Evolutionary conservation across 1,284 basidiomycete genomes (phyloP).

Genomic region (Cutaneotrichosporon daszewskae): DNA sequence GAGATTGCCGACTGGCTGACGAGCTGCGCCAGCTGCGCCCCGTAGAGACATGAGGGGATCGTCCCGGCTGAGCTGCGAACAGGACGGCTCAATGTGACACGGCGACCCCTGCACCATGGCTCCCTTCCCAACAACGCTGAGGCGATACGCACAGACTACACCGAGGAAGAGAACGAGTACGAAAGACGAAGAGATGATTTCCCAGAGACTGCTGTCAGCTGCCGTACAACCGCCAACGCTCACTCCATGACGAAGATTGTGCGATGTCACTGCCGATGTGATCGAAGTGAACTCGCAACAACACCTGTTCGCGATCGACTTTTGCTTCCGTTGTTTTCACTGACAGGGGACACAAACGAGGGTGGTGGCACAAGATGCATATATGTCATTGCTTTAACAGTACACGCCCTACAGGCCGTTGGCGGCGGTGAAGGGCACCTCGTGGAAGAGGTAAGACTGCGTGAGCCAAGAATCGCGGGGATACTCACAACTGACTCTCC

Average conservation of each 20-base stretch:
- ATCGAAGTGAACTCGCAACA: background rate
- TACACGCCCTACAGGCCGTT: constrained; percentile 21
- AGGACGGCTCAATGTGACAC: too few species aligned
- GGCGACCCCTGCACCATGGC: too few species aligned
- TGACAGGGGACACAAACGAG: too few species aligned
- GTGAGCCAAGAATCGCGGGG: background rate
- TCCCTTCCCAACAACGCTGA: too few species aligned
- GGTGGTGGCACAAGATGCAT: constrained; percentile 9
- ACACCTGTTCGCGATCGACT: background rate
- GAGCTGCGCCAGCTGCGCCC: too few species aligned
- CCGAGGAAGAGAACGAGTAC: constrained; percentile 33
- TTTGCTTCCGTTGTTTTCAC: constrained; percentile 9
- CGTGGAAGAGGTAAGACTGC: constrained; percentile 50
- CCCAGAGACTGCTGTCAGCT: constrained; percentile 15
- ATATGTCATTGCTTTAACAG: constrained; percentile 1
- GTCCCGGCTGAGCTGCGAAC: too few species aligned
- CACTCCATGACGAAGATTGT: constrained; percentile 1
- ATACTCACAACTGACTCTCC: constrained; percentile 48
- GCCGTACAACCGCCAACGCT: background rate
- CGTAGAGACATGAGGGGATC: too few species aligned
- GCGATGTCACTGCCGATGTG: background rate
- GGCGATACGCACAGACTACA: constrained; percentile 31
- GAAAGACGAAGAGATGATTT: constrained; percentile 29
- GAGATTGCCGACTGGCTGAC: too few species aligned
- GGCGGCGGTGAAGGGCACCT: constrained; percentile 41